Evolutionary conservation across 179 eudicot genomes (phyloP), one percentile per base, ranked within the genome.

Genomic region (Silene noctiflora): DNA sequence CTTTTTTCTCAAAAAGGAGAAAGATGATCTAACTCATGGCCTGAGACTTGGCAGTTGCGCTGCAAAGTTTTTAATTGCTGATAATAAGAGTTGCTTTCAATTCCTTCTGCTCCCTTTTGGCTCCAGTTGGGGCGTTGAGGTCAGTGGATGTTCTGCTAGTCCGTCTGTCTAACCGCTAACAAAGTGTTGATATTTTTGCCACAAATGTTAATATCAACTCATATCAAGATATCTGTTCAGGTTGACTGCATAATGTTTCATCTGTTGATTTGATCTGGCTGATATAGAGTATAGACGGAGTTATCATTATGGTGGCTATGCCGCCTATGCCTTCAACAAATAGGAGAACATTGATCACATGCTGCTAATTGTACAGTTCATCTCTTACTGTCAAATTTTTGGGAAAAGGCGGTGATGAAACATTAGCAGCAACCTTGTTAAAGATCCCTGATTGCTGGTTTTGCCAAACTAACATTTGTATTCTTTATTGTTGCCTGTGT

Each of bases 91-190:
- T 16, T 31, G 10, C 25, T 19, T 70, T 46, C 14, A 8, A 24
- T 22, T 70, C 21, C 10, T 16, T 51, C 61, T 24, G 60, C 7
- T n/a, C 24, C 48, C 5, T 65, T 29, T 20, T 69, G 72, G 31
- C 72, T 69, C 44, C 48, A 13, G 51, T 19, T 46, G 72, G 58
- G 58, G 29, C 46, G 33, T 69, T 46, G 72, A 46, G 56, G 72
- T 69, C 9, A 4, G 56, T 68, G 72, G 55, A 39, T 44, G 72
- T 44, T 21, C 58, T 69, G 72, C 72, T 44, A 21, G 24, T 42
- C 16, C 20, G 3, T 42, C 5, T 4, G 42, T 44, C 12, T 69
- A 21, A 46, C 19, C 17, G 21, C 19, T 12, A 25, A 31, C 61
- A 13, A 10, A 16, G 22, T 70, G 19, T 53, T 3, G 1, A 53